Evolutionary conservation across 495 filamentous ascomycete species (phyloP).

Genomic region (Podospora tetraspora): DNA sequence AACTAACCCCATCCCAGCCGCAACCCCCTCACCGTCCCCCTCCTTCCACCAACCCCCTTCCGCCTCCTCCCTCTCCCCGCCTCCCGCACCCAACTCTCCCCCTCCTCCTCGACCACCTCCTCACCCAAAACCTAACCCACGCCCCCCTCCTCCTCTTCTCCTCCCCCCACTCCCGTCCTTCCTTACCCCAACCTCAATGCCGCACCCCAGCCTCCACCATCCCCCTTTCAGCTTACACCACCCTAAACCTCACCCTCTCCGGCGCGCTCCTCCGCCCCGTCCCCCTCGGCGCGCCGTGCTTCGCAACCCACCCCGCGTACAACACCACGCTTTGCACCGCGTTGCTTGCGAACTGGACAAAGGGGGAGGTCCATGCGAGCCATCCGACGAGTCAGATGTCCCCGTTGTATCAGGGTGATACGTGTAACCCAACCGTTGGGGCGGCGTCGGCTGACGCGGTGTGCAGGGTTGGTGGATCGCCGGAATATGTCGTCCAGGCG

Average conservation of each 20-base stretch:
- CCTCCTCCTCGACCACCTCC: background rate
- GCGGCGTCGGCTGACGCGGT: background rate
- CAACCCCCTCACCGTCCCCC: background rate
- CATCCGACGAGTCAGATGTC: background rate
- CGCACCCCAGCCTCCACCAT: background rate
- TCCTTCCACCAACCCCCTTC: background rate
- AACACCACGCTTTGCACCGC: background rate
- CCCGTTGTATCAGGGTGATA: background rate
- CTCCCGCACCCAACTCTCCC: background rate
- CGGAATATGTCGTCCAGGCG: slow-evolving; percentile 49
- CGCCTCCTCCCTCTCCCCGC: background rate
- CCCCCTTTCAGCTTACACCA: background rate
- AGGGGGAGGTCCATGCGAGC: background rate
- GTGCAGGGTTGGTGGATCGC: background rate
- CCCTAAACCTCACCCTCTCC: background rate
- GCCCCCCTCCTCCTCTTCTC: background rate
- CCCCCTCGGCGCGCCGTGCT: background rate
- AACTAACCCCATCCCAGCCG: background rate
- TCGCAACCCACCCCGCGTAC: background rate
- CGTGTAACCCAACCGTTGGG: background rate
- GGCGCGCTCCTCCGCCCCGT: background rate
- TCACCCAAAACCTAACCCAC: background rate
- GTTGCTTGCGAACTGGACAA: background rate
- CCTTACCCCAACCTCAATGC: background rate
- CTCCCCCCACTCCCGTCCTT: background rate